Conservation (phyloP, 805 yeast species). For the Candida pseudofarinosa region DNA sequence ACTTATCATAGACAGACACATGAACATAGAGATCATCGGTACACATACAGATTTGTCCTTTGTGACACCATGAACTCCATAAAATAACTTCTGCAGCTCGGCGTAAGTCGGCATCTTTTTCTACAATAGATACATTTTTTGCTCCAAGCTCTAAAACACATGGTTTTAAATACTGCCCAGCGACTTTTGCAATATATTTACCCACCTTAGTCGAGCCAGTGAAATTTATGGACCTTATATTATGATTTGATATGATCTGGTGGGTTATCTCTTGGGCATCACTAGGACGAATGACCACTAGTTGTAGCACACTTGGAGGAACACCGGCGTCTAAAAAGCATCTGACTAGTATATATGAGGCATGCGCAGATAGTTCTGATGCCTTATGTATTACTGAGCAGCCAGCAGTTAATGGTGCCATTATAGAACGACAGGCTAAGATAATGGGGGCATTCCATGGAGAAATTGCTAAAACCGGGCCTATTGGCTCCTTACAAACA, state of each 20-base stretch:
- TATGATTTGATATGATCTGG: conserved; percentile 18
- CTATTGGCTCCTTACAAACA: conserved; percentile 36
- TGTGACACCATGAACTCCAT: conserved; percentile 38
- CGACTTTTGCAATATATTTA: conserved; percentile 26
- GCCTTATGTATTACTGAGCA: conserved; percentile 44
- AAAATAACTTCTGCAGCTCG: conserved; percentile 24
- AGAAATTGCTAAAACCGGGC: conserved; percentile 43
- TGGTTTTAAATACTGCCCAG: conserved; percentile 39
- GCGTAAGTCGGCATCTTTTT: conserved; percentile 28
- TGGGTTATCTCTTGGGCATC: conserved; percentile 23
- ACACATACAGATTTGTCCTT: conserved; percentile 48
- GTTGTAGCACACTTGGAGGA: conserved; percentile 30
- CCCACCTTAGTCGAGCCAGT: conserved; percentile 46
- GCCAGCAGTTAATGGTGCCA: conserved; percentile 47
- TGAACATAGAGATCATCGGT: conserved; percentile 37
- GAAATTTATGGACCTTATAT: conserved; percentile 37
- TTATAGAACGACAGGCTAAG: conserved; percentile 34
- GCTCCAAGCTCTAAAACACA: conserved; percentile 44
- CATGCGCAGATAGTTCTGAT: conserved; percentile 34
- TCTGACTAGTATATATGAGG: conserved; percentile 28
- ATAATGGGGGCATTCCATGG: conserved; percentile 50
- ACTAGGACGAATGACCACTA: conserved; percentile 26
- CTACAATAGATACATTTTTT: conserved; percentile 35
- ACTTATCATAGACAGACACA: conserved; percentile 28
- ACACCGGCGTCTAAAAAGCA: conserved; percentile 37